Conservation (phyloP, 75 land plant species). For the Selaginella moellendorffii region DNA sequence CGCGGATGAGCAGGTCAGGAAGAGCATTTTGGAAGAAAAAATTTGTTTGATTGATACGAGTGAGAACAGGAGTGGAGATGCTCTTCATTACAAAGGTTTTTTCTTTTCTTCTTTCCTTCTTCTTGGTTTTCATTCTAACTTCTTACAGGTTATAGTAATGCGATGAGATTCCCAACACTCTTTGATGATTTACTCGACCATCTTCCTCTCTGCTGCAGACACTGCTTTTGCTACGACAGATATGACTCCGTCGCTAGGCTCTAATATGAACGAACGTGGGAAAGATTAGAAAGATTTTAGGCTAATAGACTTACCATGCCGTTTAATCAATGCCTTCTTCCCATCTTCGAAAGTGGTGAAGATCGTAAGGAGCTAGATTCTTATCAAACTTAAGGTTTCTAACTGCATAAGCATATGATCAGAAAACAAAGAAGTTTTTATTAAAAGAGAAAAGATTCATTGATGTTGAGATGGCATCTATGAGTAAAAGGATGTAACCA, state of each 20-base stretch:
- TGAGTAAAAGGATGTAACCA: too few species aligned
- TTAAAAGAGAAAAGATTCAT: too few species aligned
- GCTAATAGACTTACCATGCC: slow-evolving; percentile 41
- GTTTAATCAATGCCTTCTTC: slow-evolving; percentile 39
- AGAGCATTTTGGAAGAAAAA: background rate
- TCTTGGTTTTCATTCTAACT: background rate
- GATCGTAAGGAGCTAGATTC: slow-evolving; percentile 63
- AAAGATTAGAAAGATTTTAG: background rate
- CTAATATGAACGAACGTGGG: slow-evolving; percentile 15
- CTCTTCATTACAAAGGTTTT: slow-evolving; percentile 63
- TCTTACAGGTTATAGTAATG: slow-evolving; percentile 56
- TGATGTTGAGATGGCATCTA: too few species aligned
- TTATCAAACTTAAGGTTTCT: slow-evolving; percentile 58
- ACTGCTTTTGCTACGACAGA: slow-evolving; percentile 50
- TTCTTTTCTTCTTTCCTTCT: slow-evolving; percentile 36
- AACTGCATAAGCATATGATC: slow-evolving; percentile 44
- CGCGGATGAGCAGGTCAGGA: slow-evolving; percentile 44
- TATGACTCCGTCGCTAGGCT: slow-evolving; percentile 78
- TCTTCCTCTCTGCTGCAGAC: slow-evolving; percentile 44
- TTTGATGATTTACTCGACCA: slow-evolving; percentile 32
- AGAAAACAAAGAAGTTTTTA: too few species aligned
- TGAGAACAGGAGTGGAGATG: too few species aligned
- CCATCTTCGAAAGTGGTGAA: slow-evolving; percentile 62
- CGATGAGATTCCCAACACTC: slow-evolving; percentile 61
- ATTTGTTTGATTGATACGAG: too few species aligned